Evolutionary conservation across 2,329 filamentous ascomycete genomes (phyloP).

Genomic region (Paraphaeosphaeria minitans): DNA sequence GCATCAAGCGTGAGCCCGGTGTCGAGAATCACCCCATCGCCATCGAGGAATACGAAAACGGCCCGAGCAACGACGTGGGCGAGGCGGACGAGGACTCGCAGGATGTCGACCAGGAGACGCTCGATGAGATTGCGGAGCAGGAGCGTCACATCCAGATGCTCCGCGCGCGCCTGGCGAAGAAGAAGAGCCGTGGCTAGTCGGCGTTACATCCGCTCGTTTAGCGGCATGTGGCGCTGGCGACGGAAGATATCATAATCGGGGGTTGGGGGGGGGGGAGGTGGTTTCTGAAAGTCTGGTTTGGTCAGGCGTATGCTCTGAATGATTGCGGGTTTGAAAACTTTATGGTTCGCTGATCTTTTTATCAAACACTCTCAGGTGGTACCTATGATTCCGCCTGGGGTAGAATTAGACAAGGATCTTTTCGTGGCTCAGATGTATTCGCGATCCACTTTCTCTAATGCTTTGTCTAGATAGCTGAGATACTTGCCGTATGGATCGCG

Average conservation of each 20-base stretch:
- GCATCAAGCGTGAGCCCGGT: conserved; percentile 27
- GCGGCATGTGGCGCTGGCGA: too few species aligned
- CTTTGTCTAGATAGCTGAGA: too few species aligned
- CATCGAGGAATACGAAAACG: conserved; percentile 10
- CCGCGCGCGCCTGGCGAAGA: not conserved
- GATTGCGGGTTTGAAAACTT: not conserved
- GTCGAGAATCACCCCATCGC: conserved; percentile 8
- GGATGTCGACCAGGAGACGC: conserved; percentile 1
- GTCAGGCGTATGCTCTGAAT: not conserved
- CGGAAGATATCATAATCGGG: not conserved
- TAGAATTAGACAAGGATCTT: not conserved
- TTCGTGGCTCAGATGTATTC: too few species aligned
- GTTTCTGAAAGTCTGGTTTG: not conserved
- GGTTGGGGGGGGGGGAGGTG: too few species aligned
- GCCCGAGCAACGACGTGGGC: conserved; percentile 5
- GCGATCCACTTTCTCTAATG: too few species aligned
- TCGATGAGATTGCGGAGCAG: conserved; percentile 1
- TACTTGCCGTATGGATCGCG: too few species aligned
- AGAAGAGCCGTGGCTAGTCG: not conserved
- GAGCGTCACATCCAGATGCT: conserved; percentile 2
- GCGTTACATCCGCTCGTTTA: not conserved
- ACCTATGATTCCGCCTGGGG: not conserved
- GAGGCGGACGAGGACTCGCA: not conserved
- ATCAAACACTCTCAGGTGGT: not conserved
- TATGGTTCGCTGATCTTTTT: not conserved